Conservation (phyloP, 305 asterid genomes). For the Rubia balearica region DNA sequence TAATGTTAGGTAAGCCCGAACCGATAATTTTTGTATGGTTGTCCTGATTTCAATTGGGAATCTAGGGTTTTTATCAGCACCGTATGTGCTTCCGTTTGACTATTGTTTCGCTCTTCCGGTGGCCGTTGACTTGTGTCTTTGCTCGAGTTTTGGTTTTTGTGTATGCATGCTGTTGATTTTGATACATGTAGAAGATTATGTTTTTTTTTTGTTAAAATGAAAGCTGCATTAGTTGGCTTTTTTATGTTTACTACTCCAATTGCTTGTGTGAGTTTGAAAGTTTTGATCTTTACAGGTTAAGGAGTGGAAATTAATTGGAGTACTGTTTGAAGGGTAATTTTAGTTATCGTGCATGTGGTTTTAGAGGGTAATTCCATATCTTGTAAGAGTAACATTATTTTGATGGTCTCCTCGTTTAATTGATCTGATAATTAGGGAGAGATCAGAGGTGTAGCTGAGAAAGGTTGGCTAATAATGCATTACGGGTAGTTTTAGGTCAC, state of each 20-base stretch:
- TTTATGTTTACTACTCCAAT: not conserved
- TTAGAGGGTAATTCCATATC: not conserved
- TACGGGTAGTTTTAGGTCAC: not conserved
- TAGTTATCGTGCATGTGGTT: not conserved
- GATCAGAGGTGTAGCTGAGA: not conserved
- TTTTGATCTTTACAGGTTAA: not conserved
- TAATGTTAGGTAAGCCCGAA: slow-evolving; percentile 39
- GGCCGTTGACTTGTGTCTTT: not conserved
- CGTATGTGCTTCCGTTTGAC: not conserved
- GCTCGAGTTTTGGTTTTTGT: not conserved
- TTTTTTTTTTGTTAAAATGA: not conserved
- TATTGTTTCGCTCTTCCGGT: not conserved
- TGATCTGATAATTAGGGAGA: not conserved
- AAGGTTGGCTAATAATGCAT: not conserved
- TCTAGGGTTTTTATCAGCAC: not conserved
- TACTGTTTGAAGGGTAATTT: not conserved
- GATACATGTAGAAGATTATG: not conserved
- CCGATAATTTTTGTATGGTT: not conserved
- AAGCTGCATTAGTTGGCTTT: not conserved
- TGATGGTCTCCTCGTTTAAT: not conserved
- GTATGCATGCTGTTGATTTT: not conserved
- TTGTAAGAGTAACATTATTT: not conserved
- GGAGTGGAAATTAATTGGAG: not conserved
- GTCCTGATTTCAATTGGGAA: not conserved
- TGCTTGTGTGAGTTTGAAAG: not conserved